Base-by-base conservation (phyloP, 352 stramenopile species). In the Phytophthora constricta region DNA sequence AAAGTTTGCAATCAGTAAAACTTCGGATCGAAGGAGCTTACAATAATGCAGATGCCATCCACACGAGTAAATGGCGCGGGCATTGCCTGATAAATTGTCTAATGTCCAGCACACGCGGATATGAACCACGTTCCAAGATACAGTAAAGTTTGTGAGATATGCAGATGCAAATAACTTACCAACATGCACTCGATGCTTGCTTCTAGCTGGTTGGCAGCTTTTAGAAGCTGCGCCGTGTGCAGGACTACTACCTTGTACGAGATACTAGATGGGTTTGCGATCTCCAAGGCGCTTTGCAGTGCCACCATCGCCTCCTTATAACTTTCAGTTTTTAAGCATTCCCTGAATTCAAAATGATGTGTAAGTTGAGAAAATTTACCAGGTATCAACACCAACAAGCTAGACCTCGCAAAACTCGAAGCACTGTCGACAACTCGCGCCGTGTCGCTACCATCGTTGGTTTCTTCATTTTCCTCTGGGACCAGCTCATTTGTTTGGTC, bases 1-100 rank as follows among this genome's bases (percentile, higher is more conserved):
- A 23, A 49, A 3, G 5, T 0, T 4, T 14, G 20, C 5, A 16
- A 3, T n/a, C 2, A 34, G 23, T 22, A 19, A 10, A 52, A 13
- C 11, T 14, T 23, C 28, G 9, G 28, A 9, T 34, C 8, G 5
- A 51, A 11, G n/a, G 5, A 48, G 57, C 65, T 37, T 77, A 91
- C 83, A n/a, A 90, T 70, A 16, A 88, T 69, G 19, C 77, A 61
- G 2, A 81, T 57, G 1, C 67, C 79, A 34, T 86, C 83, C n/a
- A 49, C 23, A 8, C 4, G 22, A 11, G 60, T 76, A 49, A 90
- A 88, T 4, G 81, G 81, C 3, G 65, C 16, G 4, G 83, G 83
- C 77, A 89, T 86, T 10, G 50, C 27, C n/a, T 60, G 67, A 39
- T 76, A 84, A 4, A 91, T 43, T 45, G 61, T 72, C 79, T 88